Evolutionary conservation across 306 rosid species (phyloP).

Genomic region (Vigna mungo): DNA sequence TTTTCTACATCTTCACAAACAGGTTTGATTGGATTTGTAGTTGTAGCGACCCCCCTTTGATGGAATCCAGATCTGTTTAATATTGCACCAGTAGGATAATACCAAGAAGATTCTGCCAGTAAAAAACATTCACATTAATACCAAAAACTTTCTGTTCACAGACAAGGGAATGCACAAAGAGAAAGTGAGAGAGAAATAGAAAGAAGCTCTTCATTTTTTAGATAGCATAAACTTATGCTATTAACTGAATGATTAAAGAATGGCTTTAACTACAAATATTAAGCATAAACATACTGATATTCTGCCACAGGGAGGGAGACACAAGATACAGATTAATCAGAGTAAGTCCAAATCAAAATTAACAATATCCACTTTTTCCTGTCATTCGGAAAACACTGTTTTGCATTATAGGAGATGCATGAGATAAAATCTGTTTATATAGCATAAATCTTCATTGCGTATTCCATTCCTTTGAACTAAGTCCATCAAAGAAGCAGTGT

Average conservation of each 20-base stretch:
- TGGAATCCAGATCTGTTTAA: constrained; percentile 48
- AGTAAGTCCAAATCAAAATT: constrained; percentile 3
- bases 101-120: constrained; percentile 61
- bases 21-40: constrained; percentile 49
- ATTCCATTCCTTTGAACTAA: neutral
- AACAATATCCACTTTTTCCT: neutral
- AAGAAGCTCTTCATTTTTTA: neutral
- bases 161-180: neutral
- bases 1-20: constrained; percentile 50
- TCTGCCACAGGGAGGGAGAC: constrained; percentile 11
- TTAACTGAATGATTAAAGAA: constrained; percentile 8
- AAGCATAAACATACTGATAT: constrained; percentile 3
- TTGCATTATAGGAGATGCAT: constrained; percentile 10
- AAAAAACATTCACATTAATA: constrained; percentile 31
- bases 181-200: constrained; percentile 12
- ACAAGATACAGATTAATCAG: constrained; percentile 19
- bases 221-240: constrained; percentile 21
- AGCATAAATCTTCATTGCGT: neutral
- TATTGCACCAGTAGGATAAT: constrained; percentile 50
- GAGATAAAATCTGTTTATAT: neutral
- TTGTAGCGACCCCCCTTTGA: constrained; percentile 50
- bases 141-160: neutral
- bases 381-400: constrained; percentile 9
- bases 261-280: constrained; percentile 13
- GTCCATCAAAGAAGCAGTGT: neutral